phyloP scores from a whole-genome alignment of 306 rosid species.

The Pyrus communis region DNA sequence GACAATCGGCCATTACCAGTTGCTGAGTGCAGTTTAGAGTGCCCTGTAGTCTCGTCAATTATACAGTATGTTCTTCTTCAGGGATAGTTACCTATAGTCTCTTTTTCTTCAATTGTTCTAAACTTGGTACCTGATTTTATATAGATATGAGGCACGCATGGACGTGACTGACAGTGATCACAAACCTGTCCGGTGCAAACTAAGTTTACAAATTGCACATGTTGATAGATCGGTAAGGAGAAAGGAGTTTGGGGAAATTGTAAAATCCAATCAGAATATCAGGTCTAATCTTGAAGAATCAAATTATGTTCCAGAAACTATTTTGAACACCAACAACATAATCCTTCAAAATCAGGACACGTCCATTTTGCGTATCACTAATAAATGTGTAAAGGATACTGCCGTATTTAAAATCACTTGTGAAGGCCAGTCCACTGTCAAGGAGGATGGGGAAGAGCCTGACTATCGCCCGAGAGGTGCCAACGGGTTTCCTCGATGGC shows the following conservation, averaged over 20 bases:
- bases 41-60: slow-evolving; percentile 85
- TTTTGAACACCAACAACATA: slow-evolving; percentile 48
- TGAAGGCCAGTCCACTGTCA: slow-evolving; percentile 57
- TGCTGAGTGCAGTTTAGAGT: slow-evolving; percentile 65
- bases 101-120: slow-evolving; percentile 2
- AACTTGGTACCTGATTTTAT: slow-evolving; percentile 20
- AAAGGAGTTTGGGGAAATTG: slow-evolving; percentile 66
- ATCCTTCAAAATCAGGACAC: slow-evolving; percentile 74
- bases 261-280: slow-evolving; percentile 58
- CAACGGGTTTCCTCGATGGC: slow-evolving; percentile 92
- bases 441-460: slow-evolving; percentile 52
- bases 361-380: slow-evolving; percentile 46
- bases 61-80: slow-evolving; percentile 53
- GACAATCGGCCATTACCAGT: slow-evolving; percentile 60
- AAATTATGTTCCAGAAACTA: slow-evolving; percentile 57
- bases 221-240: slow-evolving; percentile 87
- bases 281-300: slow-evolving; percentile 55
- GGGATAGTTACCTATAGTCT: background rate
- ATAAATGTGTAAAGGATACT: slow-evolving; percentile 50
- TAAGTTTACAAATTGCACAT: slow-evolving; percentile 62
- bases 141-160: slow-evolving; percentile 96
- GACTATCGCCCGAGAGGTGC: slow-evolving; percentile 63
- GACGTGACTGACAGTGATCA: slow-evolving; percentile 98
- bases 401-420: slow-evolving; percentile 61
- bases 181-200: slow-evolving; percentile 93